Conservation (phyloP, 176 grass and related monocot species). For the Rhynchospora breviuscula region DNA sequence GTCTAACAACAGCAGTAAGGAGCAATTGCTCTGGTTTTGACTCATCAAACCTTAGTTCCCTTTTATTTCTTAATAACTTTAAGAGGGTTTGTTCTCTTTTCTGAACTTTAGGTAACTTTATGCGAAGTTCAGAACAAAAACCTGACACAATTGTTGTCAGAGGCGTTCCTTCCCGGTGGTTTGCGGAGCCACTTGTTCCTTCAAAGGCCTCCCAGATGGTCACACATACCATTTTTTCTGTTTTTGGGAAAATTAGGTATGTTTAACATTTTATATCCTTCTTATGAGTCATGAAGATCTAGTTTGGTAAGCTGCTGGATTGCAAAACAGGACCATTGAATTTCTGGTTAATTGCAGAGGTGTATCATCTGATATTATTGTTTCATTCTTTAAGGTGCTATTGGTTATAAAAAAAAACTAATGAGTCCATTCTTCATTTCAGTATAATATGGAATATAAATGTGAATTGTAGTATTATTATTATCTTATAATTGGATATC, state of each 20-base stretch:
- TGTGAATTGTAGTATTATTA: conserved; percentile 3
- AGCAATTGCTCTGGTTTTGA: conserved; percentile 3
- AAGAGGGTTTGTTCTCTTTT: neutral
- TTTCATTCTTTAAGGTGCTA: neutral
- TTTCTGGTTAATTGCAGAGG: neutral
- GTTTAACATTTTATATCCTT: neutral
- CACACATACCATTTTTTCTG: conserved; percentile 81
- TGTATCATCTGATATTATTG: neutral
- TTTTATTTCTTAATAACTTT: conserved; percentile 24
- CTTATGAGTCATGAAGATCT: neutral
- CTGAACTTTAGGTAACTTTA: conserved; percentile 52
- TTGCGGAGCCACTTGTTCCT: conserved; percentile 73
- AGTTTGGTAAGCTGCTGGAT: neutral
- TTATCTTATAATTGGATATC: conserved; percentile 4
- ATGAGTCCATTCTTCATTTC: neutral
- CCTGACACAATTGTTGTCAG: conserved; percentile 66
- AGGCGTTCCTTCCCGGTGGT: conserved; percentile 87
- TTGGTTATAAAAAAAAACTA: neutral
- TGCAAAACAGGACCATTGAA: neutral
- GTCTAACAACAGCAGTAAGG: conserved; percentile 51
- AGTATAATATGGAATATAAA: neutral
- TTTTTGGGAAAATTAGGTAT: conserved; percentile 86
- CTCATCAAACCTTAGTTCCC: neutral
- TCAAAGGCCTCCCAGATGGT: conserved; percentile 81
- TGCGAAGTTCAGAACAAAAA: conserved; percentile 42